Conservation (phyloP, 1,284 basidiomycete species). For the Ganoderma sinense region DNA sequence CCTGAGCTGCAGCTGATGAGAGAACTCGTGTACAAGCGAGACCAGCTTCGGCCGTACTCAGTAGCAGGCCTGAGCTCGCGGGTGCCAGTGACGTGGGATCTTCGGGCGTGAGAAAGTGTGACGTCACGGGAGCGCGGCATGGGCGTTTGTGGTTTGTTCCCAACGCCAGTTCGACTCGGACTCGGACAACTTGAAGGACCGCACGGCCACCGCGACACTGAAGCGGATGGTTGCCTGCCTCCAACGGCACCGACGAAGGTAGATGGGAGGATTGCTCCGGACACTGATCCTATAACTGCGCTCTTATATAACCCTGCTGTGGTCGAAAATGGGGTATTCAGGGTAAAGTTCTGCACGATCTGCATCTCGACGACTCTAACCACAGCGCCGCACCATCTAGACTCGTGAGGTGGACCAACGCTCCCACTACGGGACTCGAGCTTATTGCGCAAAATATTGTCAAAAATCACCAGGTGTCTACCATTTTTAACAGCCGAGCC, state of each 20-base stretch:
- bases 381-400: slow-evolving; percentile 43
- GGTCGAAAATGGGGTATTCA: slow-evolving; percentile 27
- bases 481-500: neutral
- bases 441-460: slow-evolving; percentile 72
- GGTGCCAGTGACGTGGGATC: no score
- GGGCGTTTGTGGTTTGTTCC: no score
- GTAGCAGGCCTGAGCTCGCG: no score
- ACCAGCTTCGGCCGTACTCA: no score
- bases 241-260: neutral
- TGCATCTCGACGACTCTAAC: slow-evolving; percentile 10
- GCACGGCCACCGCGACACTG: neutral
- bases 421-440: slow-evolving; percentile 72
- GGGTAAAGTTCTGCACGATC: slow-evolving; percentile 16
- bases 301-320: neutral
- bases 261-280: neutral
- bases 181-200: no score
- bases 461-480: slow-evolving; percentile 68
- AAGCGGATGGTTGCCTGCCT: neutral
- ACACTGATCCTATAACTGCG: neutral
- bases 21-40: neutral
- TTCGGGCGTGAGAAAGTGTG: slow-evolving; percentile 5
- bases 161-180: no score
- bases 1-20: neutral
- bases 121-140: slow-evolving; percentile 2
- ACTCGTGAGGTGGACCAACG: slow-evolving; percentile 81